Evolutionary conservation across 345 rosid species (phyloP).

Genomic region (Jatropha curcas): DNA sequence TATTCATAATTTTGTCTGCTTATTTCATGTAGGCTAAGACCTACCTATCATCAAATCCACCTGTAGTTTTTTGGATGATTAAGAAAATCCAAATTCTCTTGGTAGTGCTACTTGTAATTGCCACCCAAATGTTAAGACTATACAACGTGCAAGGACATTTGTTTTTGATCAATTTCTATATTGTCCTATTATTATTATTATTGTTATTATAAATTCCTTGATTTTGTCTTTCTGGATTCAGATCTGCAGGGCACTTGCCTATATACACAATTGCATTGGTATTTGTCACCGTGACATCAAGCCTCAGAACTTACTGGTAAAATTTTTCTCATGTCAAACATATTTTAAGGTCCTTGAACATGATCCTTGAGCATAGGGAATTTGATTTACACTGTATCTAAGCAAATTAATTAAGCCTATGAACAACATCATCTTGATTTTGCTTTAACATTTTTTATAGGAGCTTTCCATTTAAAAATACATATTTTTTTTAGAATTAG

Average conservation of each 20-base stretch:
- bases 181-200: too few species aligned
- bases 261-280: constrained; percentile 79
- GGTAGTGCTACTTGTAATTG: too few species aligned
- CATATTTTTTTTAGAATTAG: not conserved
- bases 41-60: not conserved
- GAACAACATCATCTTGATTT: constrained; percentile 4
- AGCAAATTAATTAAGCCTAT: not conserved
- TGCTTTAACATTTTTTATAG: constrained; percentile 1
- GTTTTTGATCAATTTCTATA: too few species aligned
- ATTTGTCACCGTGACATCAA: constrained; percentile 98
- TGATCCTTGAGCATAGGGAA: not conserved
- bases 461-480: not conserved
- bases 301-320: constrained; percentile 89
- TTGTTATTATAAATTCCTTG: not conserved
- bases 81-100: too few species aligned
- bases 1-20: not conserved
- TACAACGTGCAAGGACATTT: too few species aligned
- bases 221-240: constrained; percentile 38
- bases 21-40: not conserved
- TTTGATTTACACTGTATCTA: not conserved
- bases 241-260: constrained; percentile 97
- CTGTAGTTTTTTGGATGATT: not conserved
- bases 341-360: too few species aligned
- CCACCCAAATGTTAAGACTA: not conserved
- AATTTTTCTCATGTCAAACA: constrained; percentile 13